These are phyloP conservation scores for Aspergillus chevalieri DNA, from an alignment of 2,329 filamentous ascomycete species.

Conservation along the genomic window DNA sequence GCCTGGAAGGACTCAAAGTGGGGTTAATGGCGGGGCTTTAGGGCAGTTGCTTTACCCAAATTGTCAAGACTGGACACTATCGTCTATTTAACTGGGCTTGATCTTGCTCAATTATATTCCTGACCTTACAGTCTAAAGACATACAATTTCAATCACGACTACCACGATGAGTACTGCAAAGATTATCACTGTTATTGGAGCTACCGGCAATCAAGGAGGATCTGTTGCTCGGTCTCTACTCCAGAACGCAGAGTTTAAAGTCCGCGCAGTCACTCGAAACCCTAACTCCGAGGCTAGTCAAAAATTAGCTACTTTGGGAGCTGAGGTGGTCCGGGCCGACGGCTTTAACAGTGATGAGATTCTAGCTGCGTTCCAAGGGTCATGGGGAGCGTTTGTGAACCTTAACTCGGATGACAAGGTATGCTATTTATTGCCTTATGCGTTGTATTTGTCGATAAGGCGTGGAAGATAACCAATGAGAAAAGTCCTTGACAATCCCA, in stretches of 20 bases:
- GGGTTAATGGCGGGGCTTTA: no score
- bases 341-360: conserved; percentile 15
- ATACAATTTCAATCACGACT: no score
- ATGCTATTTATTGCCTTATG: background rate
- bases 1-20: no score
- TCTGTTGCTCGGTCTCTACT: conserved; percentile 23
- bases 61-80: no score
- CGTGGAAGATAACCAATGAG: background rate
- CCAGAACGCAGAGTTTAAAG: conserved; percentile 16
- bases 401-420: conserved; percentile 19
- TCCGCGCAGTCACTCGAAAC: conserved; percentile 23
- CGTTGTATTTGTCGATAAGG: background rate
- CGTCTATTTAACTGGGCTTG: no score
- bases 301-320: conserved; percentile 15
- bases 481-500: conserved; percentile 1
- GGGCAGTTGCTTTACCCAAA: no score
- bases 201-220: conserved; percentile 21
- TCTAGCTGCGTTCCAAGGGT: conserved; percentile 13
- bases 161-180: background rate
- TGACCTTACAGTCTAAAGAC: no score
- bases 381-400: conserved; percentile 19
- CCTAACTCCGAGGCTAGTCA: conserved; percentile 15
- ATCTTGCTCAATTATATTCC: no score
- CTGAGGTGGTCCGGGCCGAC: conserved; percentile 18
- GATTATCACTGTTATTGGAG: conserved; percentile 12